A percentile compares a stretch with the other conserved stretches of the same genome.
Conservation (phyloP, 2,329 filamentous ascomycete species). For the Ophiostoma montium region DNA sequence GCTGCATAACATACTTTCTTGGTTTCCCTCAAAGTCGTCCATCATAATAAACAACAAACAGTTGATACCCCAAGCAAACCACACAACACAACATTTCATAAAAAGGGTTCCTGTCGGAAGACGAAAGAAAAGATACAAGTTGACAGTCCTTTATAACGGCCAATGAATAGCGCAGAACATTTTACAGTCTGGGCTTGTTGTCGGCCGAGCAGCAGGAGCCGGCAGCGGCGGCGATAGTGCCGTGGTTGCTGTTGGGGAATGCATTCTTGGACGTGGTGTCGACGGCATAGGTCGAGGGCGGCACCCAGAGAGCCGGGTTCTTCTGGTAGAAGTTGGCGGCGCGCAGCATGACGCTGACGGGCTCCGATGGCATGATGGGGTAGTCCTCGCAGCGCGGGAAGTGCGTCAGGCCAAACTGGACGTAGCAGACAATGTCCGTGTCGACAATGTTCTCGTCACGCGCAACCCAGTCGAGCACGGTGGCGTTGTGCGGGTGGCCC, state of each 20-base stretch:
- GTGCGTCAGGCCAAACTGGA: conserved; percentile 83
- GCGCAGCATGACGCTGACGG: conserved; percentile 65
- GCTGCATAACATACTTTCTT: too few species aligned
- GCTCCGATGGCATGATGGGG: conserved; percentile 79
- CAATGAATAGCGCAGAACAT: background rate
- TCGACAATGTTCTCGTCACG: conserved; percentile 60
- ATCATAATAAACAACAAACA: too few species aligned
- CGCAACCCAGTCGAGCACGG: conserved; percentile 62
- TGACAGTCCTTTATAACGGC: too few species aligned
- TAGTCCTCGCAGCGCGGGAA: conserved; percentile 85
- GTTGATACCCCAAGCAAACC: too few species aligned
- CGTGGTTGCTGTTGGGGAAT: conserved; percentile 5
- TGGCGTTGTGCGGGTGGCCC: conserved; percentile 31
- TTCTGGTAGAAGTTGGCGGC: conserved; percentile 71
- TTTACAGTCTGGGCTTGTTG: conserved; percentile 8
- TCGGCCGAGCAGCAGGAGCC: conserved; percentile 1
- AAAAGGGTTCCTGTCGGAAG: conserved; percentile 5
- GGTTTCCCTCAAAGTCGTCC: too few species aligned
- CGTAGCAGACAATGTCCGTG: conserved; percentile 81
- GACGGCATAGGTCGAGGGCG: conserved; percentile 36
- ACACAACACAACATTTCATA: background rate
- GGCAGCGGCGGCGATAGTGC: background rate
- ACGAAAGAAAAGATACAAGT: background rate
- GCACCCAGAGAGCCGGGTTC: conserved; percentile 71
- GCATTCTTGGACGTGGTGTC: conserved; percentile 11